These are phyloP conservation scores for Trichoderma arundinaceum DNA, from an alignment of 2,329 filamentous ascomycete genomes.

Conservation along the genomic window DNA sequence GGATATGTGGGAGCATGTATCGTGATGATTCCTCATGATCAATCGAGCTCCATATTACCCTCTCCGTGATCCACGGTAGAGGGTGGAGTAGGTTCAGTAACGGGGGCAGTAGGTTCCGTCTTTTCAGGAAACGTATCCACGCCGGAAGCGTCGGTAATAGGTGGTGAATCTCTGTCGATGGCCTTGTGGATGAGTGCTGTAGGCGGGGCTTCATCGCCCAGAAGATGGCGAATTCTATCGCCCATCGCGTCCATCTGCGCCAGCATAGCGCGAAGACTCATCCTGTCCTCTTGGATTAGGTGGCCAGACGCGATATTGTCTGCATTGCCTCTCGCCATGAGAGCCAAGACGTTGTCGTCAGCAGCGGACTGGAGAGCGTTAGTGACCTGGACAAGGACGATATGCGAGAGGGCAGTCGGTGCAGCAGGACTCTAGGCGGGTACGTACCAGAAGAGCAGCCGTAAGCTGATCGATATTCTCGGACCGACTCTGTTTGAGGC, in stretches of 20 bases:
- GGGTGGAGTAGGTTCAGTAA: slow-evolving; percentile 49
- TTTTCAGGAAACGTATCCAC: slow-evolving; percentile 39
- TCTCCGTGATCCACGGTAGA: slow-evolving; percentile 49
- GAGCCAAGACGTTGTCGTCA: slow-evolving; percentile 51
- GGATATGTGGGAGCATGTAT: not conserved
- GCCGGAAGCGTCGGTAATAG: slow-evolving; percentile 38
- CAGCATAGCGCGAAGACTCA: slow-evolving; percentile 56
- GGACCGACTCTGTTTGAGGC: slow-evolving; percentile 58
- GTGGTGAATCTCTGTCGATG: slow-evolving; percentile 38
- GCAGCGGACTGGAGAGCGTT: slow-evolving; percentile 49
- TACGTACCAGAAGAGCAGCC: slow-evolving; percentile 66
- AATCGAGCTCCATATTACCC: slow-evolving; percentile 50
- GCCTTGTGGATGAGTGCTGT: slow-evolving; percentile 35
- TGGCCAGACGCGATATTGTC: slow-evolving; percentile 49
- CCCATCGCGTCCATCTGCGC: slow-evolving; percentile 54
- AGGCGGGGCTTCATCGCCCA: slow-evolving; percentile 43
- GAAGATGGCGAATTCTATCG: slow-evolving; percentile 49
- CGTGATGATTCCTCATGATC: slow-evolving; percentile 8
- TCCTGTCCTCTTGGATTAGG: slow-evolving; percentile 51
- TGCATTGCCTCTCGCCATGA: slow-evolving; percentile 57
- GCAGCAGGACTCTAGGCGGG: not conserved
- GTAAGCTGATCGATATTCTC: slow-evolving; percentile 61
- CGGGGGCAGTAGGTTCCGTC: slow-evolving; percentile 39
- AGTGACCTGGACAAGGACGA: slow-evolving; percentile 12
- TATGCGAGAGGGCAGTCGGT: not conserved